Evolutionary conservation across 1,139 yeast species (phyloP).

Genomic region (Kodamaea sp.): DNA sequence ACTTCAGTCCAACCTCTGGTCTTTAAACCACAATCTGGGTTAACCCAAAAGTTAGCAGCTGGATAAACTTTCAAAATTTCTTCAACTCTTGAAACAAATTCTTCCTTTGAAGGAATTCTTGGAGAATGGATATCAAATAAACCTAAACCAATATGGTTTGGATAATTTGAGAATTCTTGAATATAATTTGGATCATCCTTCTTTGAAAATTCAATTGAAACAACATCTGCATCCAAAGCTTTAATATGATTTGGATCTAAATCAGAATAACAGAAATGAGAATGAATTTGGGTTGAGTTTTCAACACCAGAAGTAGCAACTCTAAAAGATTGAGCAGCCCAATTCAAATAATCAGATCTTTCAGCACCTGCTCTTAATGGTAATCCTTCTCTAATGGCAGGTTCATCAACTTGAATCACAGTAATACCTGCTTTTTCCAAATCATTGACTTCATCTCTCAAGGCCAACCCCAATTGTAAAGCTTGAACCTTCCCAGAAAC

Average conservation of each 20-base stretch:
- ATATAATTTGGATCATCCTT: conserved; percentile 98
- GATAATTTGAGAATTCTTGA: conserved; percentile 95
- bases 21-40: conserved; percentile 99
- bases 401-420: conserved; percentile 99
- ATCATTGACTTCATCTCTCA: conserved; percentile 97
- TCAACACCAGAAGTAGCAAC: conserved; percentile 98
- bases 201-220: conserved; percentile 98
- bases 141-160: conserved; percentile 99
- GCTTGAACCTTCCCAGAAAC: conserved; percentile 93
- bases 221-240: conserved; percentile 99
- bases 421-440: conserved; percentile 97
- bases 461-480: conserved; percentile 93
- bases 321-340: conserved; percentile 99
- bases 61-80: conserved; percentile 96
- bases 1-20: conserved; percentile 96
- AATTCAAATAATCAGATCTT: conserved; percentile 92
- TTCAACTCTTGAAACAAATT: conserved; percentile 88
- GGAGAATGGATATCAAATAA: conserved; percentile 99
- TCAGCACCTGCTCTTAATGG: conserved; percentile 98
- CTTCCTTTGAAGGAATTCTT: conserved; percentile 97
- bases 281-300: conserved; percentile 95
- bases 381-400: conserved; percentile 99
- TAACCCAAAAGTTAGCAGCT: conserved; percentile 97
- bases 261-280: conserved; percentile 99
- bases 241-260: conserved; percentile 99